phyloP scores from a whole-genome alignment of 768 basidiomycete species.

The Leccinum uliginosum region DNA sequence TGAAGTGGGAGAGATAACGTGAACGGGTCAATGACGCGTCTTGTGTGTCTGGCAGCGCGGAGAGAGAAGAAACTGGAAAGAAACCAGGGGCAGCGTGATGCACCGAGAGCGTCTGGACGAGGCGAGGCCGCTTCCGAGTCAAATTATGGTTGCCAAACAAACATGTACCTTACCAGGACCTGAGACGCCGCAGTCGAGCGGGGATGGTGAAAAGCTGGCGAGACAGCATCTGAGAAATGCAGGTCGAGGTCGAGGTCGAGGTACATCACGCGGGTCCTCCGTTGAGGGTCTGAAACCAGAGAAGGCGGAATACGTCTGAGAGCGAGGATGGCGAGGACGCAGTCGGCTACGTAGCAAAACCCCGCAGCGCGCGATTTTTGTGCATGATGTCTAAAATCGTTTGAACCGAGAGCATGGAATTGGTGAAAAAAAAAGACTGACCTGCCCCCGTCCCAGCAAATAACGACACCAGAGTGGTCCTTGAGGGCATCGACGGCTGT shows the following conservation, averaged over 20 bases:
- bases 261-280: conserved; percentile 73
- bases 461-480: conserved; percentile 50
- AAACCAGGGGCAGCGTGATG: conserved; percentile 83
- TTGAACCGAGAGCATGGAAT: neutral
- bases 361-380: conserved; percentile 75
- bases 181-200: conserved; percentile 35
- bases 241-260: conserved; percentile 91
- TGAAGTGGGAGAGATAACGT: conserved; percentile 78
- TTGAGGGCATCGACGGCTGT: conserved; percentile 64
- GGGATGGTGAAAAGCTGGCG: conserved; percentile 61
- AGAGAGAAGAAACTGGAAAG: conserved; percentile 63
- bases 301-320: conserved; percentile 43
- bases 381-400: conserved; percentile 67
- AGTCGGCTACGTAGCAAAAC: conserved; percentile 94
- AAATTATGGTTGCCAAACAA: neutral
- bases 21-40: conserved; percentile 45
- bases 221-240: conserved; percentile 88
- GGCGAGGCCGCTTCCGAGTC: neutral
- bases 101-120: conserved; percentile 66
- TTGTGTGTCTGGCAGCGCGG: conserved; percentile 40
- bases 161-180: conserved; percentile 38
- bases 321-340: conserved; percentile 73
- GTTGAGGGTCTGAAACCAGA: conserved; percentile 13
- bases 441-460: conserved; percentile 94
- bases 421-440: conserved; percentile 22